Evolutionary conservation across 495 filamentous ascomycete species (phyloP).

Genomic region (Xylaria telfairii): DNA sequence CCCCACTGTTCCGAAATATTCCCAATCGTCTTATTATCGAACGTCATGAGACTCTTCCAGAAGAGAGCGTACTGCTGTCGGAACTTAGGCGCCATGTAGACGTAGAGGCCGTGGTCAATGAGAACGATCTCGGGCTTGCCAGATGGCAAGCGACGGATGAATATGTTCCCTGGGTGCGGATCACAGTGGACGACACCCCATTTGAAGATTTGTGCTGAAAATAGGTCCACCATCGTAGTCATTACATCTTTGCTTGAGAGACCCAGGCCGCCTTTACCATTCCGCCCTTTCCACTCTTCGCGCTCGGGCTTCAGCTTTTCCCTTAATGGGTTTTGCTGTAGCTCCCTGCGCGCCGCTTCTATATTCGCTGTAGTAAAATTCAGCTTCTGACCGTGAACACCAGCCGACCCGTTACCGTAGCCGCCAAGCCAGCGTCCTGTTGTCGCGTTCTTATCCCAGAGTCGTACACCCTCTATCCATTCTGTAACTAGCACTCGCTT

Average conservation of each 20-base stretch:
- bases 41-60: conserved; percentile 92
- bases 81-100: conserved; percentile 84
- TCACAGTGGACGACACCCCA: conserved; percentile 95
- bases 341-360: conserved; percentile 45
- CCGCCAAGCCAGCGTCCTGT: conserved; percentile 77
- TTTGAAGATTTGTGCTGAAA: conserved; percentile 95
- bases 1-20: conserved; percentile 80
- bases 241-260: conserved; percentile 84
- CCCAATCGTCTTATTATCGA: conserved; percentile 82
- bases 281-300: conserved; percentile 74
- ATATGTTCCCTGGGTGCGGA: conserved; percentile 96
- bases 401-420: conserved; percentile 74
- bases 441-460: conserved; percentile 87
- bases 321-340: conserved; percentile 50
- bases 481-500: conserved; percentile 91
- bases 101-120: conserved; percentile 96
- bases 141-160: conserved; percentile 81
- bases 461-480: conserved; percentile 92
- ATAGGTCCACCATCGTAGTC: conserved; percentile 94
- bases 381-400: conserved; percentile 72
- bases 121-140: conserved; percentile 89
- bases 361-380: conserved; percentile 53
- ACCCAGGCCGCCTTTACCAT: conserved; percentile 78
- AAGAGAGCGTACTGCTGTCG: conserved; percentile 88
- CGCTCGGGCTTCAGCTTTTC: conserved; percentile 78